These are phyloP conservation scores for Mycena rebaudengoi DNA, from an alignment of 768 basidiomycete species.

Conservation along the genomic window DNA sequence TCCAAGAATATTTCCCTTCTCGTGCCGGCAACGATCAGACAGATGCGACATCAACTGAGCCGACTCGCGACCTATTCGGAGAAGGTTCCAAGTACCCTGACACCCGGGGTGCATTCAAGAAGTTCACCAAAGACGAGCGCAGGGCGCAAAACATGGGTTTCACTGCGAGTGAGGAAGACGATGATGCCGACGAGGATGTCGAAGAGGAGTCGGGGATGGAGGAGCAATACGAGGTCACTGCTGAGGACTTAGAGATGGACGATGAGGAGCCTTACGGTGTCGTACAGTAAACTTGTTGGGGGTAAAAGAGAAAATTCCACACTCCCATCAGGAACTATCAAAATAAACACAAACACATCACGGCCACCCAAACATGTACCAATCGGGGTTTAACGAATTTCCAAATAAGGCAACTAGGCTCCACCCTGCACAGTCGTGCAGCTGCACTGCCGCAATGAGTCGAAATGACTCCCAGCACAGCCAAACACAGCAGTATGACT, in stretches of 20 bases:
- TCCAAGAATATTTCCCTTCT: constrained; percentile 13
- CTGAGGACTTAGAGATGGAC: constrained; percentile 16
- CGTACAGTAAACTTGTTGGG: too few species aligned
- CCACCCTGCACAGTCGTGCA: too few species aligned
- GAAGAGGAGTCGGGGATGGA: not conserved
- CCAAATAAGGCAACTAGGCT: too few species aligned
- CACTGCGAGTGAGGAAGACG: not conserved
- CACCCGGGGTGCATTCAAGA: constrained; percentile 16
- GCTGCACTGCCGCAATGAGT: too few species aligned
- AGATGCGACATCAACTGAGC: not conserved
- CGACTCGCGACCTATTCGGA: constrained; percentile 20
- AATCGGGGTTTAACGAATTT: too few species aligned
- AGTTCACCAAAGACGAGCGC: constrained; percentile 8
- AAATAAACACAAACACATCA: too few species aligned
- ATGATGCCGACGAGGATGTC: not conserved
- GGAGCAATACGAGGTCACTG: constrained; percentile 4
- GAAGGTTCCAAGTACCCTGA: constrained; percentile 21
- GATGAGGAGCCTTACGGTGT: constrained; percentile 14
- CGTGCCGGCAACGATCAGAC: constrained; percentile 2
- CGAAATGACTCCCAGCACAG: too few species aligned
- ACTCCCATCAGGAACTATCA: too few species aligned
- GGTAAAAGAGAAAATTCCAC: too few species aligned
- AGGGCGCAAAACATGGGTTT: constrained; percentile 1
- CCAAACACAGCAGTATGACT: too few species aligned
- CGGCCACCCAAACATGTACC: too few species aligned